Conservation (phyloP, 192 early-diverging fungal genomes). For the Thamnidium elegans region DNA sequence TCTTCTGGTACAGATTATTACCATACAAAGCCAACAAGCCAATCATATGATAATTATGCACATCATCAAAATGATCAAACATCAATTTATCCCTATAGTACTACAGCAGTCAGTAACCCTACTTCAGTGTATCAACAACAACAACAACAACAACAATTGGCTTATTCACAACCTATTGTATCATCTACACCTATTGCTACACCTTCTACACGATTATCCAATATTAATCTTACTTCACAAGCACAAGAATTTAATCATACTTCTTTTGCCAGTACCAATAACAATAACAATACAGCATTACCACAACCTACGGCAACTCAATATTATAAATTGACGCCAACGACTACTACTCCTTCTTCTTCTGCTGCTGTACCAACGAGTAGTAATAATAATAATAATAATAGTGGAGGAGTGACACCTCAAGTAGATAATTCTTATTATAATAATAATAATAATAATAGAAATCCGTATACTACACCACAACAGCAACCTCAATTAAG, state of each 20-base stretch:
- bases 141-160: too few species aligned
- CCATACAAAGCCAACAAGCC: slow-evolving; percentile 1
- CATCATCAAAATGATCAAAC: not conserved
- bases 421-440: too few species aligned
- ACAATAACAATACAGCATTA: not conserved
- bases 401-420: not conserved
- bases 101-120: not conserved
- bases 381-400: too few species aligned
- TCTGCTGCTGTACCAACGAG: too few species aligned
- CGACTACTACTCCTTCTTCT: not conserved
- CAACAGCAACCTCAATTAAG: not conserved
- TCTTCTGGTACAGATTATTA: not conserved
- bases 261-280: slow-evolving; percentile 2
- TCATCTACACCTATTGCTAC: not conserved
- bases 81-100: not conserved
- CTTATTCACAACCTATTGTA: slow-evolving; percentile 4
- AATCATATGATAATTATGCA: not conserved
- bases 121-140: not conserved
- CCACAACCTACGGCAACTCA: not conserved
- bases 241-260: not conserved
- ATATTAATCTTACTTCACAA: slow-evolving; percentile 9
- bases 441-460: not conserved
- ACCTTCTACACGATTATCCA: not conserved
- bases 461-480: not conserved
- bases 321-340: not conserved